Percentiles rank a stretch among this genome's conserved stretches.
These are phyloP conservation scores for Omphalea diandra DNA, from an alignment of 441 rosid species.

Conservation along the genomic window DNA sequence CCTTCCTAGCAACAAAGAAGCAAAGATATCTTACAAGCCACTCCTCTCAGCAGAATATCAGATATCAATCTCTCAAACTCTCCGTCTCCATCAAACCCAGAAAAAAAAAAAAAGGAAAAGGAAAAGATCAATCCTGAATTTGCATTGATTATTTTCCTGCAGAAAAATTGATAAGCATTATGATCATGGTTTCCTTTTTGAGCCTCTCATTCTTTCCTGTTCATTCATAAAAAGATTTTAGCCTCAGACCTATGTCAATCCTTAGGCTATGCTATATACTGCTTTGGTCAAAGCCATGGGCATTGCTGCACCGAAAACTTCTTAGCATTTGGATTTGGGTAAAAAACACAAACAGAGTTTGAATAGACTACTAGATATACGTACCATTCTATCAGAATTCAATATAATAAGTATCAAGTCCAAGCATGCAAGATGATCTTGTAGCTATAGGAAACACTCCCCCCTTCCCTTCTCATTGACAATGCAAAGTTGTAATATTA, in stretches of 20 bases:
- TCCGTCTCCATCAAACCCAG: neutral
- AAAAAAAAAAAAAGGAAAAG: too few species aligned
- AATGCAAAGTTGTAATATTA: too few species aligned
- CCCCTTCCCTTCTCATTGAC: too few species aligned
- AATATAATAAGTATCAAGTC: too few species aligned
- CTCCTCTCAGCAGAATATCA: too few species aligned
- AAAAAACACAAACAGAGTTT: too few species aligned
- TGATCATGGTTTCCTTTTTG: neutral
- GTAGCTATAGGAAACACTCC: too few species aligned
- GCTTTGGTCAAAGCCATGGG: neutral
- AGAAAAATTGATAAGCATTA: neutral
- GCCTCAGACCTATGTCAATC: neutral
- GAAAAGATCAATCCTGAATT: neutral
- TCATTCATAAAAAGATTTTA: too few species aligned
- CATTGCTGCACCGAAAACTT: neutral
- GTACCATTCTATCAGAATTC: too few species aligned
- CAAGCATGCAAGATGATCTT: too few species aligned
- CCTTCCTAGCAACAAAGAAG: conserved; percentile 63
- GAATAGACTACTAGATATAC: too few species aligned
- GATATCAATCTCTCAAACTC: neutral
- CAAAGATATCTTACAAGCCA: too few species aligned
- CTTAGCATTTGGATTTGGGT: neutral
- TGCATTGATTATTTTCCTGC: neutral
- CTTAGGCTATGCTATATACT: neutral
- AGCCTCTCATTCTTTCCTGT: neutral